phyloP scores from a whole-genome alignment of 805 yeast genomes.

The Yarrowia sp. region DNA sequence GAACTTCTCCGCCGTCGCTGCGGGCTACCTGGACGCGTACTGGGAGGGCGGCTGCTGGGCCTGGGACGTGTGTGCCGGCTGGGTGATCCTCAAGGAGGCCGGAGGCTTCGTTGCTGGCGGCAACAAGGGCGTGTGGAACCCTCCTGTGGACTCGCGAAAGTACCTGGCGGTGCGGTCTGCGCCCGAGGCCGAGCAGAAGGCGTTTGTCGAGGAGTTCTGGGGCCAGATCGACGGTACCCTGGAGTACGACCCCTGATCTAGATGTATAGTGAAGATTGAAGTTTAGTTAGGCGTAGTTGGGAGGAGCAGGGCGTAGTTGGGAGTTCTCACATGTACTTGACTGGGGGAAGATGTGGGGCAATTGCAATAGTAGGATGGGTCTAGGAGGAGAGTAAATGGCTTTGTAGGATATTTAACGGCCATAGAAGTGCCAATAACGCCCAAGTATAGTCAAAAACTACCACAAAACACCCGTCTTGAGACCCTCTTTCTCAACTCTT shows the following conservation, averaged over 20 bases:
- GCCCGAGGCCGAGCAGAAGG: slow-evolving; percentile 42
- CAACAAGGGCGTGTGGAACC: slow-evolving; percentile 48
- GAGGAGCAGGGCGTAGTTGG: slow-evolving; percentile 11
- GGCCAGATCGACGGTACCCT: slow-evolving; percentile 48
- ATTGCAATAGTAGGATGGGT: neutral
- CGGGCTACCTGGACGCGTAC: slow-evolving; percentile 58
- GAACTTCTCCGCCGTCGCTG: slow-evolving; percentile 57
- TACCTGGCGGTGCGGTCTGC: slow-evolving; percentile 60
- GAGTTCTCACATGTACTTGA: slow-evolving; percentile 12
- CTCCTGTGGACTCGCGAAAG: slow-evolving; percentile 51
- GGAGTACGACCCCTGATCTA: slow-evolving; percentile 38
- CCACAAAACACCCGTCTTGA: no score
- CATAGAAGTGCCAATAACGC: no score
- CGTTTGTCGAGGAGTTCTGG: slow-evolving; percentile 53
- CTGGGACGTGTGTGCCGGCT: slow-evolving; percentile 71
- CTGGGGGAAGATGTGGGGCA: neutral
- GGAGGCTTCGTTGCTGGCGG: slow-evolving; percentile 61
- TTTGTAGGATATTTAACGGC: no score
- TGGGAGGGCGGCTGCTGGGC: slow-evolving; percentile 72
- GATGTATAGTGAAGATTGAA: neutral
- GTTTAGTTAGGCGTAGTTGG: neutral
- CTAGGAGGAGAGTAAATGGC: no score
- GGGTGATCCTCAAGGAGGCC: slow-evolving; percentile 58
- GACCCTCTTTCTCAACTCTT: neutral
- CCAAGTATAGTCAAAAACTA: no score